Base-by-base conservation (phyloP, 75 land plant genomes). In the Gnetum montanum region DNA sequence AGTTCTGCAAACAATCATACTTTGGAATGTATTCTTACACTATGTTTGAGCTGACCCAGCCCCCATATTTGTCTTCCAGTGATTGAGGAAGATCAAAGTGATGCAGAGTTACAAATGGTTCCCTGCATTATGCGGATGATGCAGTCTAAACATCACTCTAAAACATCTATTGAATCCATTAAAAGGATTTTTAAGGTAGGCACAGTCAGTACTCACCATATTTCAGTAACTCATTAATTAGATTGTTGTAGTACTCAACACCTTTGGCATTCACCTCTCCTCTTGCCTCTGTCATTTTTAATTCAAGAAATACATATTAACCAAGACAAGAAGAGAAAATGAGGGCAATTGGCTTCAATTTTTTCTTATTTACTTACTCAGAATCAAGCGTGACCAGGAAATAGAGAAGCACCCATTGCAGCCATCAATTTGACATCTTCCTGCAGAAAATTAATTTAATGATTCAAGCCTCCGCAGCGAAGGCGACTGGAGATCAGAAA, bases 331-430 rank as follows among this genome's bases (percentile, higher is more conserved):
- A 12, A 12, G 41, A 12, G 41, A 38, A n/a, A 38, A 7, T 38
- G 41, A 38, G 15, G 11, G 41, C 4, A 38, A 12, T 38, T 4
- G 11, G 41, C 15, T 12, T 12, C 15, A 12, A 38, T 12, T 38
- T 38, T 38, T 38, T 12, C 2, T 38, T 12, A n/a, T n/a, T 44
- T 2, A 0, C 31, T 23, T 50, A 50, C 54, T 31, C 18, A 34
- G 54, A 5, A 50, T 16, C 19, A 50, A 29, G 0, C 22, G 34
- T 7, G 34, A 3, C 54, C 54, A 50, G 16, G 54, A 50, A 31
- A 50, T 50, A 8, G 54, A 50, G 27, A 50, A 50, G 29, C 31
- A 29, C 53, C 53, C 53, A 30, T 11, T n/a, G n/a, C 34, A 0
- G n/a, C 30, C 34, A 49, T 24, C 16, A 49, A 33, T 49, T 49